Evolutionary conservation across 441 rosid genomes (phyloP).

Genomic region (Aquilaria agallochum): DNA sequence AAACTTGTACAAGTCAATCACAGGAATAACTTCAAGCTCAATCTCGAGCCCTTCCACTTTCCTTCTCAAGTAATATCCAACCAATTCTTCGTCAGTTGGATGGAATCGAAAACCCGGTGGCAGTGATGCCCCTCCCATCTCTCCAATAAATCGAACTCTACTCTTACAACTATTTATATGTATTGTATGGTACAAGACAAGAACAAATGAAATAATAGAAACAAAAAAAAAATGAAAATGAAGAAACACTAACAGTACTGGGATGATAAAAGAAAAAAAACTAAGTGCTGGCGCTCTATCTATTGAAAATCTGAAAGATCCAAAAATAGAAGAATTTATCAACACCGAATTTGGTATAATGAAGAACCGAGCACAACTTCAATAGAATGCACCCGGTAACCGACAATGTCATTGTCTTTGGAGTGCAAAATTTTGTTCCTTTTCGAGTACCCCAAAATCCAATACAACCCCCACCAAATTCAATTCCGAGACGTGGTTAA

Average conservation of each 20-base stretch:
- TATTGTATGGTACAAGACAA: too few relatives aligned
- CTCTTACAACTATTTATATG: too few relatives aligned
- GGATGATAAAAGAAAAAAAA: neutral
- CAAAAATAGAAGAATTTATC: conserved; percentile 76
- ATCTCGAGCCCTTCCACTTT: conserved; percentile 64
- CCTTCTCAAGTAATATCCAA: conserved; percentile 59
- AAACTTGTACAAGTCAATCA: conserved; percentile 75
- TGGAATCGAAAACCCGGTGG: conserved; percentile 88
- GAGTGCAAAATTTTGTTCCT: conserved; percentile 25
- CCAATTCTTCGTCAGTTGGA: conserved; percentile 66
- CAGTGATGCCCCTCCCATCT: conserved; percentile 63
- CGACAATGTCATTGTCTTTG: conserved; percentile 49
- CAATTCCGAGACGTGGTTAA: conserved; percentile 6
- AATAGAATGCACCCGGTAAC: conserved; percentile 42
- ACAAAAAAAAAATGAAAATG: neutral
- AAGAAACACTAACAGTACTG: conserved; percentile 18
- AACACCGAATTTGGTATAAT: conserved; percentile 48
- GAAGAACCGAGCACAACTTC: conserved; percentile 50
- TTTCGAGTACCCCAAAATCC: conserved; percentile 10
- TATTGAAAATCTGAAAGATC: conserved; percentile 83
- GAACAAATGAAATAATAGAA: too few relatives aligned
- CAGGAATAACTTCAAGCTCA: conserved; percentile 84
- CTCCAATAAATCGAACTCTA: conserved; percentile 2
- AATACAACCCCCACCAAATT: conserved; percentile 17
- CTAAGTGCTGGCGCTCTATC: conserved; percentile 50